Evolutionary conservation across 768 basidiomycete genomes (phyloP), one percentile per base, ranked within the genome.

Genomic region (Termitomyces sp.): DNA sequence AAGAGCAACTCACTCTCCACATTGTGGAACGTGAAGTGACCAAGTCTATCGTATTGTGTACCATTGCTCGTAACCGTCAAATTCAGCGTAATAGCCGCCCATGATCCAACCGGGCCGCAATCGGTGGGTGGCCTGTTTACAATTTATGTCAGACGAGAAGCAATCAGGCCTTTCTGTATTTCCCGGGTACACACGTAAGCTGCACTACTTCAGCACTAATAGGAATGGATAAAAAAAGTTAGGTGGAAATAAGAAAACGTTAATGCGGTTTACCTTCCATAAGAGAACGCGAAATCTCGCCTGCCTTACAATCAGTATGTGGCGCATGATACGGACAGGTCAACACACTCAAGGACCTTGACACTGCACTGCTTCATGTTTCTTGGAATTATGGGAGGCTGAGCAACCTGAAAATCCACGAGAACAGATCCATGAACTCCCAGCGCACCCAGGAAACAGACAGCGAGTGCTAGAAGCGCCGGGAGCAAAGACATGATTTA

Each of bases 31-130:
- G 87, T 88, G 64, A 93, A 88, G 16, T 85, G 80, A 2, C 81
- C 87, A 6, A 90, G 75, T 15, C 89, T 81, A 66, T 89, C 88
- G 59, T 81, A 90, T 67, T 90, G 88, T 7, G 86, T 88, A 47
- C 90, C 90, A 55, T 89, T 91, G 57, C 83, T 85, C 3, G 88
- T 87, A 20, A 87, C 87, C 0, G 90, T 91, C 63, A 90, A 85
- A 68, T 91, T 91, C 37, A 91, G 74, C 9, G 83, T 87, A 34
- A 92, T 78, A 0, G 82, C 89, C 7, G 87, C 81, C 90, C 90
- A 92, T 5, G 86, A 82, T 1, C 90, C 88, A 22, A 79, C 74
- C 3, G 76, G 68, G 16, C 90, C 89, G 68, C 90, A 92, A 64
- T 86, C 81, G 11, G 81, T 81, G 0, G 89, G 88, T 27, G 90